phyloP scores from a whole-genome alignment of 2,329 filamentous ascomycete species.

The Epichloe sp. region DNA sequence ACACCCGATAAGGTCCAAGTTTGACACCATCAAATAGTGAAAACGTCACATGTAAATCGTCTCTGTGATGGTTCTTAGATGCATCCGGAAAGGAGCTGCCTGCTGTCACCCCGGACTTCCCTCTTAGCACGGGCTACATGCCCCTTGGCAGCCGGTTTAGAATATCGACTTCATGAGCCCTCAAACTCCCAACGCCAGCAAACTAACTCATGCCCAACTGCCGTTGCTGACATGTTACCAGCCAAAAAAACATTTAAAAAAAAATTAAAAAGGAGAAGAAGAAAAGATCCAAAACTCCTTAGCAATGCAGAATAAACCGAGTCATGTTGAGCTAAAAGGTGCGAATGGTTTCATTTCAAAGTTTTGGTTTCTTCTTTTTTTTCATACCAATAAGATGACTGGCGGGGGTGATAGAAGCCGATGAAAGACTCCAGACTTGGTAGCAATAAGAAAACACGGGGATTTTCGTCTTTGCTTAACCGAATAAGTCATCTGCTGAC shows the following conservation, averaged over 20 bases:
- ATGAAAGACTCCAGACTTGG: no score
- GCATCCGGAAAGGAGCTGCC: neutral
- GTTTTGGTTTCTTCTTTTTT: no score
- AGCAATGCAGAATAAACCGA: neutral
- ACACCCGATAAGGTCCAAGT: no score
- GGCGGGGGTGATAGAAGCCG: no score
- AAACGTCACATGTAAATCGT: no score
- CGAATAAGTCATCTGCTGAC: neutral
- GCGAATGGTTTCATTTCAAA: neutral
- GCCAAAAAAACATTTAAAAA: neutral
- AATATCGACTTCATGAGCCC: neutral
- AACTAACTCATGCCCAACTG: neutral
- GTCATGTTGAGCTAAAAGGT: neutral
- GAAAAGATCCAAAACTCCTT: slow-evolving; percentile 1
- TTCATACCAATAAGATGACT: no score
- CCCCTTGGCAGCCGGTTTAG: neutral
- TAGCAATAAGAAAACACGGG: neutral
- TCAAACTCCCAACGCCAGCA: neutral
- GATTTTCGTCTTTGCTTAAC: no score
- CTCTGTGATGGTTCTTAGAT: no score
- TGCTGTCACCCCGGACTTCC: neutral
- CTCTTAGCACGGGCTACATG: no score
- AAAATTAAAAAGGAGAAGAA: neutral
- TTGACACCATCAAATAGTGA: no score
- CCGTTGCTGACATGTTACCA: no score